phyloP scores from a whole-genome alignment of 257 asterid species.

The Plectranthus barbatus region DNA sequence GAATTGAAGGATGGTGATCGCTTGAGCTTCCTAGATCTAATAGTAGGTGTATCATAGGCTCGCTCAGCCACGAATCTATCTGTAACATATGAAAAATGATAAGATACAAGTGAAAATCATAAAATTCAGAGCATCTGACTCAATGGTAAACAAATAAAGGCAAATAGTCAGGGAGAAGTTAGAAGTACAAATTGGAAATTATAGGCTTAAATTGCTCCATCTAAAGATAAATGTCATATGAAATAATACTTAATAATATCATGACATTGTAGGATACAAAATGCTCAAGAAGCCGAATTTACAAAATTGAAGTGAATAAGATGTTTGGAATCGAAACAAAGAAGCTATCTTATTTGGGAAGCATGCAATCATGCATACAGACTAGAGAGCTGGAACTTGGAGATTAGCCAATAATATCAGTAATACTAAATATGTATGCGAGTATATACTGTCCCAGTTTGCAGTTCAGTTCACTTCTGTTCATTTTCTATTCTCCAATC shows the following conservation, averaged over 20 bases:
- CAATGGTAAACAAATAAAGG: background rate
- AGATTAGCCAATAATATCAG: background rate
- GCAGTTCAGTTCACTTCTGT: background rate
- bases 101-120: constrained; percentile 3
- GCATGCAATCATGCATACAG: background rate
- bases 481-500: background rate
- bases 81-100: constrained; percentile 19
- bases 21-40: constrained; percentile 70
- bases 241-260: background rate
- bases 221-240: background rate
- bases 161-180: background rate
- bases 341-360: background rate
- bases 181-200: background rate
- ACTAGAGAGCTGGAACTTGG: background rate
- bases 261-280: background rate
- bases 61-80: constrained; percentile 44
- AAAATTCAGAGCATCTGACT: background rate
- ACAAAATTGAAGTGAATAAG: background rate
- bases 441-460: background rate
- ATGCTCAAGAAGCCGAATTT: background rate
- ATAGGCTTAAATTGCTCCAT: background rate
- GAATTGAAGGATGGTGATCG: constrained; percentile 75
- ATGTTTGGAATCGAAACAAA: background rate
- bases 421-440: background rate
- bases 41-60: constrained; percentile 34